These are phyloP conservation scores for Alternaria longipes DNA, from an alignment of 2,329 filamentous ascomycete genomes.

Conservation along the genomic window DNA sequence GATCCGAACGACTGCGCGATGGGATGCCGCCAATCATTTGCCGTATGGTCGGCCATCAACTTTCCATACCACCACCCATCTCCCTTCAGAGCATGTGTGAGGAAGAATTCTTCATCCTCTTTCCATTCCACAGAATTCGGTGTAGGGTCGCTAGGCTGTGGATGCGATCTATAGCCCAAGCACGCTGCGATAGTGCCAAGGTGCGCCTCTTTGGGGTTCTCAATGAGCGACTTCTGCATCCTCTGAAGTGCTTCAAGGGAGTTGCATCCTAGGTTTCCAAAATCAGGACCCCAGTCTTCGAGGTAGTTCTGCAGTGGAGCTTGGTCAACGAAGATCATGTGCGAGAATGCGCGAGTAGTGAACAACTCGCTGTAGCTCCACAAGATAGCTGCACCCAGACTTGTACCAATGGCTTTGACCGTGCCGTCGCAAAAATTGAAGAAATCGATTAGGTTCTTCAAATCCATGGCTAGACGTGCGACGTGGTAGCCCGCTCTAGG, in stretches of 20 bases:
- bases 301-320: conserved; percentile 38
- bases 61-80: conserved; percentile 42
- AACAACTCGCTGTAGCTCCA: conserved; percentile 43
- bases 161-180: conserved; percentile 35
- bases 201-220: conserved; percentile 26
- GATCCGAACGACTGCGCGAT: conserved; percentile 33
- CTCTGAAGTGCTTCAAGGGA: conserved; percentile 20
- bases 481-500: conserved; percentile 40
- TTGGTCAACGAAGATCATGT: conserved; percentile 42
- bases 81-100: conserved; percentile 33
- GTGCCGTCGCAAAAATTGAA: conserved; percentile 18
- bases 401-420: conserved; percentile 30
- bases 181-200: conserved; percentile 35
- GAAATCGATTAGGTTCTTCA: conserved; percentile 36
- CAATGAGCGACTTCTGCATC: conserved; percentile 26
- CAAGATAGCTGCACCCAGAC: conserved; percentile 34
- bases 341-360: conserved; percentile 27
- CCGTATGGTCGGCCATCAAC: conserved; percentile 43
- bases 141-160: conserved; percentile 24
- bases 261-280: conserved; percentile 37
- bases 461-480: conserved; percentile 37
- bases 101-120: conserved; percentile 38
- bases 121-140: conserved; percentile 23
- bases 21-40: conserved; percentile 36
- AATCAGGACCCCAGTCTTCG: conserved; percentile 34